These are phyloP conservation scores for Phialophora verrucosa DNA, from an alignment of 2,329 filamentous ascomycete species.

Conservation along the genomic window DNA sequence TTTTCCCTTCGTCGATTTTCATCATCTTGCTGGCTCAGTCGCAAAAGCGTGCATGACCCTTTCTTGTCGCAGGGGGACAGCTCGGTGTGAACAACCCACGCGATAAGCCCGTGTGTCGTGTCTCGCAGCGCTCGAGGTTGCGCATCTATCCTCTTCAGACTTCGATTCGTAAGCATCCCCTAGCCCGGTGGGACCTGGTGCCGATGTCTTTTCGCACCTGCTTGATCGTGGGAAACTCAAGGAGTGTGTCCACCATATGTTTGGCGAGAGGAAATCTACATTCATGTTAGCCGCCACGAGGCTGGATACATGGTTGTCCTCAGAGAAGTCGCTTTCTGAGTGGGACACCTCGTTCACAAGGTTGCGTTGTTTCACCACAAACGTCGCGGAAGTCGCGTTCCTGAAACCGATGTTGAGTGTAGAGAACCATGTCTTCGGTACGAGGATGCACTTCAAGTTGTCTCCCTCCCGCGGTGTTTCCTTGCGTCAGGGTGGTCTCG, in stretches of 20 bases:
- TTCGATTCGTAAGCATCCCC: neutral
- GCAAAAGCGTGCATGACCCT: neutral
- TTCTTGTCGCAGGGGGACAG: neutral
- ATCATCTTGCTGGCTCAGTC: neutral
- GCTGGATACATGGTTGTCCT: neutral
- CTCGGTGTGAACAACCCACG: neutral
- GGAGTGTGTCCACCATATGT: neutral
- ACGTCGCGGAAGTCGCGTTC: neutral
- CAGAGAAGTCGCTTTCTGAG: neutral
- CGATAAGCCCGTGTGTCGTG: neutral
- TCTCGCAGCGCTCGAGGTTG: neutral
- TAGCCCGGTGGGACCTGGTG: neutral
- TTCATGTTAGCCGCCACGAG: neutral
- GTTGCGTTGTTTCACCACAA: neutral
- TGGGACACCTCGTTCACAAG: neutral
- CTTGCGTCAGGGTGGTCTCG: neutral
- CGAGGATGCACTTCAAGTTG: neutral
- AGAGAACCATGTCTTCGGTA: neutral
- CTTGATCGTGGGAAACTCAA: neutral
- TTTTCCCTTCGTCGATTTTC: neutral
- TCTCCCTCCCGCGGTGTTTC: neutral
- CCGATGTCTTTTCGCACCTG: neutral
- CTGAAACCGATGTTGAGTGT: neutral
- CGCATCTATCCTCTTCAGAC: neutral
- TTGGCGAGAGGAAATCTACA: neutral